Conservation (phyloP, 345 rosid species). For the Camelina laxa region DNA sequence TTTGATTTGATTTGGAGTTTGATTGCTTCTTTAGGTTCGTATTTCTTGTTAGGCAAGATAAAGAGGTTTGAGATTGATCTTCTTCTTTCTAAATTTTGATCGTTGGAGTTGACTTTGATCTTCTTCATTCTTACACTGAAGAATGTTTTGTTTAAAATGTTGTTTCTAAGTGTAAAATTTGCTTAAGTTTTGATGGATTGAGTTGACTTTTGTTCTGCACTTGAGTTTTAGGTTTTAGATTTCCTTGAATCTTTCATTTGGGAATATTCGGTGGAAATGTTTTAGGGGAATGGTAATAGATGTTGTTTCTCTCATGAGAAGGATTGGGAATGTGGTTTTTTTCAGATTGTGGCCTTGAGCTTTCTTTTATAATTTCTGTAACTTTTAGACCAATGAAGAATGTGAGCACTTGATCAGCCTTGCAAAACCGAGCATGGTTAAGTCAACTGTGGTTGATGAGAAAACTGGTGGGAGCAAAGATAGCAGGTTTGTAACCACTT, state of each 20-base stretch:
- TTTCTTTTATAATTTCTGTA: neutral
- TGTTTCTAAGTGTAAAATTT: too few relatives aligned
- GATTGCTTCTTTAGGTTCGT: neutral
- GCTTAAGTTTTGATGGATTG: neutral
- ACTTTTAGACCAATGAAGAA: constrained; percentile 69
- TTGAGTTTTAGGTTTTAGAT: constrained; percentile 3
- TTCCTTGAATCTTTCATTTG: neutral
- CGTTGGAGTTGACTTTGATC: neutral
- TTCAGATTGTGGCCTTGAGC: constrained; percentile 11
- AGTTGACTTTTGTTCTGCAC: constrained; percentile 5
- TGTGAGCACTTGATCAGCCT: constrained; percentile 77
- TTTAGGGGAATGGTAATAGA: neutral
- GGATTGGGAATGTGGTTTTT: neutral
- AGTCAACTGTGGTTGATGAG: constrained; percentile 90
- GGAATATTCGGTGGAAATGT: neutral
- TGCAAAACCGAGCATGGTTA: constrained; percentile 82
- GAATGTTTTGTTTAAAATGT: neutral
- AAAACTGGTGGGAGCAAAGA: constrained; percentile 89
- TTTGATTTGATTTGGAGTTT: neutral
- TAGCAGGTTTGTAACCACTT: constrained; percentile 60
- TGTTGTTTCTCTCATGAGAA: neutral
- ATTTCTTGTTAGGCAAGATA: constrained; percentile 27
- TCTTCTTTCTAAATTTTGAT: neutral
- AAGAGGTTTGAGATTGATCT: neutral
- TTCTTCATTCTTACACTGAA: neutral